Conservation (phyloP, 2,329 filamentous ascomycete species). For the Penicillium vulpinum region DNA sequence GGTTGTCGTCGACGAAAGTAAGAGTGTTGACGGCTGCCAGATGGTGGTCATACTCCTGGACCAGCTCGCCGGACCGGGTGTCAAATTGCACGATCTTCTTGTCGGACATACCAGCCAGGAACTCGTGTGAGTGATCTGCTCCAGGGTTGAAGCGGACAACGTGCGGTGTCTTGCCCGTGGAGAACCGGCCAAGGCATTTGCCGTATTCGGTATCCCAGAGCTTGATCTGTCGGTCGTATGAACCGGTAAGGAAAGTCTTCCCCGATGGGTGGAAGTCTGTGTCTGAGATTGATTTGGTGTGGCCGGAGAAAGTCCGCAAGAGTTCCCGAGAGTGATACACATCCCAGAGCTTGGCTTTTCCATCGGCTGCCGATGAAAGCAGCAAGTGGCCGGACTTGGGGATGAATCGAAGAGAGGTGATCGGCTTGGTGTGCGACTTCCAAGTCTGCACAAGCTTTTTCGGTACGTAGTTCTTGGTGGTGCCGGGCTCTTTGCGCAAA, state of each 20-base stretch:
- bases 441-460: conserved; percentile 92
- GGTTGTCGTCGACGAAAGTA: conserved; percentile 90
- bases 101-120: conserved; percentile 94
- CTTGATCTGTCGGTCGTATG: conserved; percentile 95
- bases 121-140: conserved; percentile 75
- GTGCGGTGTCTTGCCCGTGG: conserved; percentile 91
- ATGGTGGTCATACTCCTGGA: conserved; percentile 98
- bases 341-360: conserved; percentile 91
- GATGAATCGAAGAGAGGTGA: conserved; percentile 89
- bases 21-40: conserved; percentile 97
- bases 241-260: conserved; percentile 82
- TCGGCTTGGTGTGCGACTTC: conserved; percentile 80
- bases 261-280: conserved; percentile 82
- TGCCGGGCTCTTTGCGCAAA: conserved; percentile 76
- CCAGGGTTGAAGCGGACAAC: conserved; percentile 91
- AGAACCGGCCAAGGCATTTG: conserved; percentile 81
- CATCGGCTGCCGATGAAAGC: conserved; percentile 85
- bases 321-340: conserved; percentile 87
- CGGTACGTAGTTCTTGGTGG: conserved; percentile 84
- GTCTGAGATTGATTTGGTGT: conserved; percentile 86
- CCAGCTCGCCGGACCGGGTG: conserved; percentile 74
- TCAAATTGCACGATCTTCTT: conserved; percentile 99
- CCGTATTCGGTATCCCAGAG: conserved; percentile 98
- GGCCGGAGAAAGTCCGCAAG: conserved; percentile 85
- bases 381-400: conserved; percentile 83